phyloP scores from a whole-genome alignment of 208 protist genomes.

The Wallacemonas rigidus region DNA sequence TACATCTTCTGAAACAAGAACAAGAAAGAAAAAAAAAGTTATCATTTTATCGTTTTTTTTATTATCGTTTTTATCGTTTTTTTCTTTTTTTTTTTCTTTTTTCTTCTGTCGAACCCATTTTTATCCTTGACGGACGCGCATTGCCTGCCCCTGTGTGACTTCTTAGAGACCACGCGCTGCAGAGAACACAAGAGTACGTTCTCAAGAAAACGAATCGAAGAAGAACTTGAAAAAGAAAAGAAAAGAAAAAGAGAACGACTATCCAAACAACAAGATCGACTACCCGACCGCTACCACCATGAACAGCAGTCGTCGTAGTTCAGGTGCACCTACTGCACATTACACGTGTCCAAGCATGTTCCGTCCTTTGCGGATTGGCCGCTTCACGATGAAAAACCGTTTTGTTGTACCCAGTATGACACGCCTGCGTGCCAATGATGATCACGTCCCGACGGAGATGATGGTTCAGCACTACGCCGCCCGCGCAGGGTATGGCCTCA shows the following conservation, averaged over 20 bases:
- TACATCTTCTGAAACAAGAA: no score
- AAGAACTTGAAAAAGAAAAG: no score
- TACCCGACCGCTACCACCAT: no score
- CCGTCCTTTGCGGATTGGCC: slow-evolving; percentile 35
- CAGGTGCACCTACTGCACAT: neutral
- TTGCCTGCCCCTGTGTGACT: no score
- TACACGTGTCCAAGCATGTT: slow-evolving; percentile 26
- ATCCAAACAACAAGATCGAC: no score
- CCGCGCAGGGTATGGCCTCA: slow-evolving; percentile 51
- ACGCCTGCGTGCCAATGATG: slow-evolving; percentile 42
- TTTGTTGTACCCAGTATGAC: slow-evolving; percentile 55
- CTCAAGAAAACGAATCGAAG: no score
- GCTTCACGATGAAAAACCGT: slow-evolving; percentile 42
- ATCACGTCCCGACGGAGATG: slow-evolving; percentile 41
- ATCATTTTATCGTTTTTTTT: neutral
- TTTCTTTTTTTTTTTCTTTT: slow-evolving; percentile 17
- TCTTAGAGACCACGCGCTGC: no score
- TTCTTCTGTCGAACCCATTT: slow-evolving; percentile 1
- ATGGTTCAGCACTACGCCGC: slow-evolving; percentile 59
- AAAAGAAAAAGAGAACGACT: no score
- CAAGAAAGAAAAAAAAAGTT: slow-evolving; percentile 9
- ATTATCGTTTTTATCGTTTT: slow-evolving; percentile 1
- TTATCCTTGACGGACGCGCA: neutral
- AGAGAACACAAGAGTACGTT: no score
- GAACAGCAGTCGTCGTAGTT: neutral